Conservation (phyloP, 495 filamentous ascomycete species). For the Pyronema omphalodes region DNA sequence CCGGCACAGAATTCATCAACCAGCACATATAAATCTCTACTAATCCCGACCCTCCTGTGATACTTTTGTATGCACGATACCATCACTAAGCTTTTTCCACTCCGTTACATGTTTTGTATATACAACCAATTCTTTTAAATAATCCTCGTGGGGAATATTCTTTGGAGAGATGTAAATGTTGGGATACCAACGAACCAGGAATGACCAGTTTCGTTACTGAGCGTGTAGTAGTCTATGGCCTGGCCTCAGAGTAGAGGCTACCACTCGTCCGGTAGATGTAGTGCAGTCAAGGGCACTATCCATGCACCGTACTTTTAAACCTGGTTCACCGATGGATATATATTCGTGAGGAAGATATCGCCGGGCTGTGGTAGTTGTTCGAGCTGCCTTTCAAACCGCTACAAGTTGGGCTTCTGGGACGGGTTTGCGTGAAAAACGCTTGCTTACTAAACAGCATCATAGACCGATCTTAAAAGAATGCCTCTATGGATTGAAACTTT, state of each 20-base stretch:
- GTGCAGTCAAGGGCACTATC: slow-evolving; percentile 24
- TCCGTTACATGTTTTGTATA: slow-evolving; percentile 13
- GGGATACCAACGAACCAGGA: slow-evolving; percentile 6
- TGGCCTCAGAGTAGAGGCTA: neutral
- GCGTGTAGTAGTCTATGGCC: slow-evolving; percentile 9
- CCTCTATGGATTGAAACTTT: too few species aligned
- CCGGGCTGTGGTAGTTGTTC: slow-evolving; percentile 29
- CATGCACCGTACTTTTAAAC: slow-evolving; percentile 12
- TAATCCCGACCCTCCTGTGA: neutral
- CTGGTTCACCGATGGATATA: slow-evolving; percentile 18
- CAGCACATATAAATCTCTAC: neutral
- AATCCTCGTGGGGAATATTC: slow-evolving; percentile 2
- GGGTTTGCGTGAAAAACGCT: slow-evolving; percentile 6
- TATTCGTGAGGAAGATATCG: slow-evolving; percentile 28
- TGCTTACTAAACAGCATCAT: slow-evolving; percentile 15
- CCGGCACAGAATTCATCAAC: too few species aligned
- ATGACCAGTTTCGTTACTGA: slow-evolving; percentile 24
- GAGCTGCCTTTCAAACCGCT: slow-evolving; percentile 28
- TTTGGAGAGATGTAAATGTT: slow-evolving; percentile 1
- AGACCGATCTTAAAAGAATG: too few species aligned
- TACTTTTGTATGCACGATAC: slow-evolving; percentile 1
- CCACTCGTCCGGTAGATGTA: slow-evolving; percentile 22
- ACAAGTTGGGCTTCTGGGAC: slow-evolving; percentile 4
- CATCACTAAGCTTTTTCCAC: slow-evolving; percentile 25
- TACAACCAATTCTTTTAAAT: slow-evolving; percentile 16